phyloP scores from a whole-genome alignment of 352 stramenopile species.

The Nothophytophthora sp. region DNA sequence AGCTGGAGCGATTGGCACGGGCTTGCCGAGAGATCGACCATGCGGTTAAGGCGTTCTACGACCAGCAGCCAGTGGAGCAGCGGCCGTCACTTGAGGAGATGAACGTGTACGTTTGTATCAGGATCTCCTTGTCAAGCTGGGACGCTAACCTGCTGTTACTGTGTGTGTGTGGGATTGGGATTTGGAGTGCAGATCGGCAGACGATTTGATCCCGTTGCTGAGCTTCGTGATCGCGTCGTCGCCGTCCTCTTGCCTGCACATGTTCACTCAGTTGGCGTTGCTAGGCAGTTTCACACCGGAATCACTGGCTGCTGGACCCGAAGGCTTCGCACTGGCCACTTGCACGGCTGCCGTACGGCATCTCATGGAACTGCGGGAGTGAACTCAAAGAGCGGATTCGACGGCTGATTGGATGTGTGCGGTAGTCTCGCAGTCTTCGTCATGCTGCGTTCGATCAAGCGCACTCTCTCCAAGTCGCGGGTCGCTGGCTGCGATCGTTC shows the following conservation, averaged over 20 bases:
- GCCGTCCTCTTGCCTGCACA: constrained; percentile 40
- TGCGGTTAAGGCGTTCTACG: constrained; percentile 48
- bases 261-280: constrained; percentile 62
- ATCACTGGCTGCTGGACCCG: constrained; percentile 28
- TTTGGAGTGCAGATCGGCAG: constrained; percentile 48
- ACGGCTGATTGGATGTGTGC: no score
- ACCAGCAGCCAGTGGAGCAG: constrained; percentile 7
- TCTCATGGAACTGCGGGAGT: constrained; percentile 28
- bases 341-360: constrained; percentile 46
- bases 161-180: no score
- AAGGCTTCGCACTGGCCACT: constrained; percentile 60
- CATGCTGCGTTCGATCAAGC: no score
- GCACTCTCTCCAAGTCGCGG: no score
- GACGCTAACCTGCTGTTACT: not conserved
- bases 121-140: not conserved
- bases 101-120: constrained; percentile 33
- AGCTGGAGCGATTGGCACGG: constrained; percentile 42
- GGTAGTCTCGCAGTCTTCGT: no score
- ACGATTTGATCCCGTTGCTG: constrained; percentile 51
- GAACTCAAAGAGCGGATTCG: no score
- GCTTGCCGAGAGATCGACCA: constrained; percentile 50
- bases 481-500: no score
- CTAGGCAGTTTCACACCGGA: constrained; percentile 52
- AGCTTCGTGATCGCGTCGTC: constrained; percentile 56
- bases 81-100: constrained; percentile 21